Evolutionary conservation across 179 eudicot genomes (phyloP), one percentile per base, ranked within the genome.

Genomic region (Sideroxylon spinosum): DNA sequence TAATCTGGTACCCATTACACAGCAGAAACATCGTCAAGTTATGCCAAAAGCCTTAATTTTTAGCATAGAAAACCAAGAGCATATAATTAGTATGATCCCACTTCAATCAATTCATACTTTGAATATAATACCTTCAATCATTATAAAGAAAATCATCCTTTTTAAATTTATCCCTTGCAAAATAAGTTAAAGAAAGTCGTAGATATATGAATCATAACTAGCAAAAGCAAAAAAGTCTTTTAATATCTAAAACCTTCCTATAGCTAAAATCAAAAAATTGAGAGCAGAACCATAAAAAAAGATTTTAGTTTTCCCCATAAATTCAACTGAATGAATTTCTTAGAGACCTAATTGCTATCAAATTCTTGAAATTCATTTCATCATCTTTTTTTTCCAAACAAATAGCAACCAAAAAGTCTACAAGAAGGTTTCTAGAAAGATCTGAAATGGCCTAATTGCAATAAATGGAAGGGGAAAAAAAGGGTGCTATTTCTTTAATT

Each of bases 241-340:
- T 8, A 23, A 48, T 22, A 8, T n/a, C 29, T 0, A 74, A 25
- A 74, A 57, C 66, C 26, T 74, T 74, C 32, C 66, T 10, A n/a
- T 13, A 74, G 55, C 26, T n/a, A 2, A 60, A 74, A 26, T 28
- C 46, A 76, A 8, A 76, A 65, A 4, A 65, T 17, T 23, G 22
- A 75, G 20, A 62, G 59, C 44, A 44, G 8, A 19, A 26, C 48
- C 19, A 14, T 6, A 50, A 48, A 62, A 48, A 17, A 66, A 73
- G 19, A 16, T n/a, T 66, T 67, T 17, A 3, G 53, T 62, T 57
- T 59, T 28, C n/a, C 77, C 77, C 65, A 68, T 20, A 53, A 59
- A 16, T 19, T 64, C 37, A 49, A 50, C 22, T 3, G 0, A 22
- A 9, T 0, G 37, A 53, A 16, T 12, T 28, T 62, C 78, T 19